phyloP scores from a whole-genome alignment of 2,329 filamentous ascomycete species.

The Fusarium annulatum region DNA sequence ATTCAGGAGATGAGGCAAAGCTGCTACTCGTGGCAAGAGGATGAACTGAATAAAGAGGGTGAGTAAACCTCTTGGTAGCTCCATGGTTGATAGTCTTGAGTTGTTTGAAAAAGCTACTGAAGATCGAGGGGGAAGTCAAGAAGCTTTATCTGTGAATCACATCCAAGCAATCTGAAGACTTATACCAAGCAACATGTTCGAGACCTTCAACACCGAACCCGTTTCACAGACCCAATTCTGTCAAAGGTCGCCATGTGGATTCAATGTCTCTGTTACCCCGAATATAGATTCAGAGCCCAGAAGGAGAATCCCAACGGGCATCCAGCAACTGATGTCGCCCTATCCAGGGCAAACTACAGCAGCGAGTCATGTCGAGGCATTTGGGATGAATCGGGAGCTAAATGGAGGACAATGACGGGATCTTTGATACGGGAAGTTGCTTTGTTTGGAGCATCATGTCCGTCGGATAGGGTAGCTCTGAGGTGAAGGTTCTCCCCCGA shows the following conservation, averaged over 20 bases:
- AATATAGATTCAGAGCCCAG: background rate
- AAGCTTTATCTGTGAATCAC: conserved; percentile 12
- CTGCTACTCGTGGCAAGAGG: background rate
- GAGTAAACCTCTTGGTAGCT: conserved; percentile 7
- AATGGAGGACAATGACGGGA: conserved; percentile 29
- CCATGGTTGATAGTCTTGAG: conserved; percentile 16
- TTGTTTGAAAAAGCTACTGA: background rate
- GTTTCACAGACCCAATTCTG: conserved; percentile 21
- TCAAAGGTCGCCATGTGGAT: conserved; percentile 2
- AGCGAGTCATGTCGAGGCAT: conserved; percentile 19
- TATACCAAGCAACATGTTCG: conserved; percentile 5
- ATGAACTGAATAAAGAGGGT: background rate
- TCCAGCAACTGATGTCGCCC: conserved; percentile 3
- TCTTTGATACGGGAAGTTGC: conserved; percentile 15
- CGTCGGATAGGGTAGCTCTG: background rate
- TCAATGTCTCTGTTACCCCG: conserved; percentile 39
- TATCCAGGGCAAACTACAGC: conserved; percentile 1
- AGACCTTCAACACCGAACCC: conserved; percentile 15
- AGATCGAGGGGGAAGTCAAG: background rate
- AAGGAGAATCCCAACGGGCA: conserved; percentile 4
- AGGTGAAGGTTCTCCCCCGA: accelerated
- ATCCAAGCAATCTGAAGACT: background rate
- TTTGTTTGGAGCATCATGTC: conserved; percentile 18
- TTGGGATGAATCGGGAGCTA: conserved; percentile 9
- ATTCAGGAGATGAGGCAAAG: background rate